Evolutionary conservation across 75 land plant species (phyloP).

Genomic region (Pinus taeda): DNA sequence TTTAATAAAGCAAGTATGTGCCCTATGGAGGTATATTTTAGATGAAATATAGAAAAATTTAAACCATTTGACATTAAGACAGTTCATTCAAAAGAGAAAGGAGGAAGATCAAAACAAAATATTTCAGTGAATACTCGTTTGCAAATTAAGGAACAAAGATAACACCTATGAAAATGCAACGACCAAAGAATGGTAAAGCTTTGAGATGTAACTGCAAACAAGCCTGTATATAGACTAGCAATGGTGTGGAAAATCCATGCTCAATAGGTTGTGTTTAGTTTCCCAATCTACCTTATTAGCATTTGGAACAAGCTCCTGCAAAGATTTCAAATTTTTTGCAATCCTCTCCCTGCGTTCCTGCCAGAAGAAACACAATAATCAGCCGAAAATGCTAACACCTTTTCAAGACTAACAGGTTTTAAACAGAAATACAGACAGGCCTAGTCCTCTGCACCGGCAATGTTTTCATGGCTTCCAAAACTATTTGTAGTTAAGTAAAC

Average conservation of each 20-base stretch:
- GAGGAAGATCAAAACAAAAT: not conserved
- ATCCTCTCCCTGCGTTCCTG: not conserved
- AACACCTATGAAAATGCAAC: not conserved
- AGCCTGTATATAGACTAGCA: not conserved
- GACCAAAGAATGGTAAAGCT: not conserved
- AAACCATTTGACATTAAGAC: not conserved
- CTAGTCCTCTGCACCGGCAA: not conserved
- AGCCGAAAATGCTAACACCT: not conserved
- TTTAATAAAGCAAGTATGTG: not conserved
- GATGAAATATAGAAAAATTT: not conserved
- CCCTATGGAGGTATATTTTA: too few relatives aligned
- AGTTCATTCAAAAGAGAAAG: not conserved
- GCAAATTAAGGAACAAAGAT: not conserved
- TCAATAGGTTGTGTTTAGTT: not conserved
- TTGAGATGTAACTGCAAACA: not conserved
- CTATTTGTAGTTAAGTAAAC: not conserved
- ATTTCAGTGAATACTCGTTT: not conserved
- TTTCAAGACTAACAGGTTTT: not conserved
- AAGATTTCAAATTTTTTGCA: not conserved
- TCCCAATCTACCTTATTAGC: not conserved
- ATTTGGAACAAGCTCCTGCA: too few relatives aligned
- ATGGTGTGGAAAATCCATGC: not conserved
- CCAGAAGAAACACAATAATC: not conserved
- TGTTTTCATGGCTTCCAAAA: slow-evolving; percentile 1
- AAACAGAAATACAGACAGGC: not conserved